Evolutionary conservation across 2,329 filamentous ascomycete genomes (phyloP).

Genomic region (Rachicladosporium sp.): DNA sequence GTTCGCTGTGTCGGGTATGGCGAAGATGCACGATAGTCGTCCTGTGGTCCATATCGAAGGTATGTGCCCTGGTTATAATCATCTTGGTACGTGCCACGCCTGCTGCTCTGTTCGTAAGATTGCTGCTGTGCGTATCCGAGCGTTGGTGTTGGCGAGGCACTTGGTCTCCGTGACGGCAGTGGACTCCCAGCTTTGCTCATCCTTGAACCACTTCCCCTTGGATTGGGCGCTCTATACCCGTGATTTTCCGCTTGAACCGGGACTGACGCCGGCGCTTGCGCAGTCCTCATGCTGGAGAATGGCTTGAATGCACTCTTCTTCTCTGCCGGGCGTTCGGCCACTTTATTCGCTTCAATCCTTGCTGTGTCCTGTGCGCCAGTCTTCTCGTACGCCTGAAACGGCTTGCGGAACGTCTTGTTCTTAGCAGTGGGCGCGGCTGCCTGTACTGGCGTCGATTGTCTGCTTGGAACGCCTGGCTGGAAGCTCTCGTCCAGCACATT

Average conservation of each 20-base stretch:
- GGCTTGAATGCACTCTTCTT: conserved; percentile 31
- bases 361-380: conserved; percentile 7
- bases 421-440: conserved; percentile 37
- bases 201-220: conserved; percentile 17
- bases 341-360: conserved; percentile 16
- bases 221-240: conserved; percentile 19
- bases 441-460: conserved; percentile 37
- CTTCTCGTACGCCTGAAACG: conserved; percentile 13
- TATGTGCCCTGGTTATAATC: no score
- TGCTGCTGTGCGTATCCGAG: conserved; percentile 15
- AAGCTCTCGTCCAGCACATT: conserved; percentile 77
- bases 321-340: conserved; percentile 19
- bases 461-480: conserved; percentile 54
- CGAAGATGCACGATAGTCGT: conserved; percentile 10
- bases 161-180: conserved; percentile 2
- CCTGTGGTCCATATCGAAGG: neutral
- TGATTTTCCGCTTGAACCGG: conserved; percentile 11
- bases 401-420: conserved; percentile 38
- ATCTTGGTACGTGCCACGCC: conserved; percentile 1
- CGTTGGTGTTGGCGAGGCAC: conserved; percentile 28
- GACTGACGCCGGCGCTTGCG: conserved; percentile 24
- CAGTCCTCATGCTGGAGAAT: conserved; percentile 40
- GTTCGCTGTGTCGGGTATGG: conserved; percentile 8
- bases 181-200: conserved; percentile 16
- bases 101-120: conserved; percentile 3